These are phyloP conservation scores for Trichoderma breve DNA, from an alignment of 2,329 filamentous ascomycete genomes.

Conservation along the genomic window DNA sequence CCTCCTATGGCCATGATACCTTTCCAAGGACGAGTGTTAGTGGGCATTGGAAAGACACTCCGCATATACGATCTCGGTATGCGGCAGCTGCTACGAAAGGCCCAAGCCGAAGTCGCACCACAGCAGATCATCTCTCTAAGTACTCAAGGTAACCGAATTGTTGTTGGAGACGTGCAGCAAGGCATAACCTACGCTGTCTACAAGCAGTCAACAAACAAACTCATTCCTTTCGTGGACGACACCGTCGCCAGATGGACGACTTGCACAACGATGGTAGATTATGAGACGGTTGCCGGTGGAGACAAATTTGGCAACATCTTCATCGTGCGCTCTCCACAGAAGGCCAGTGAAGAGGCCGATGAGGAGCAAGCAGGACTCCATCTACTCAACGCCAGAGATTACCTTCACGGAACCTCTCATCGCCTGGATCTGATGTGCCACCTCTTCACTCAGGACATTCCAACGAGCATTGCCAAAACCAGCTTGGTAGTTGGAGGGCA, in stretches of 20 bases:
- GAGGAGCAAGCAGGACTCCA: slow-evolving; percentile 89
- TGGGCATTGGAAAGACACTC: slow-evolving; percentile 79
- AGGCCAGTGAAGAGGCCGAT: slow-evolving; percentile 84
- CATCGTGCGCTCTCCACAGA: slow-evolving; percentile 82
- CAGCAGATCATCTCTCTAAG: slow-evolving; percentile 86
- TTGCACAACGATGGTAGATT: slow-evolving; percentile 90
- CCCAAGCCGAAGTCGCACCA: slow-evolving; percentile 74
- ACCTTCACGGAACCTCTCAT: slow-evolving; percentile 85
- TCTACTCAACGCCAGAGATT: slow-evolving; percentile 84
- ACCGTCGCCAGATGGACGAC: slow-evolving; percentile 87
- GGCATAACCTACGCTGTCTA: slow-evolving; percentile 91
- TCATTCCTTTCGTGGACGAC: slow-evolving; percentile 94
- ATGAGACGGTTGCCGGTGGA: slow-evolving; percentile 89
- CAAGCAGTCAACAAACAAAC: slow-evolving; percentile 84
- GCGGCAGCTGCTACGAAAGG: slow-evolving; percentile 87
- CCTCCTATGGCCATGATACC: slow-evolving; percentile 86
- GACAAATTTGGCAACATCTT: slow-evolving; percentile 98
- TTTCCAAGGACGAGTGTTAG: slow-evolving; percentile 86
- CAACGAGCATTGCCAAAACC: slow-evolving; percentile 85
- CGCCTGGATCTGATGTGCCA: slow-evolving; percentile 83
- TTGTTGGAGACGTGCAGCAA: slow-evolving; percentile 90
- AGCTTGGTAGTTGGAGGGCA: slow-evolving; percentile 87
- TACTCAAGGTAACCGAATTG: slow-evolving; percentile 85
- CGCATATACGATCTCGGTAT: slow-evolving; percentile 91
- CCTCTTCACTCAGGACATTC: slow-evolving; percentile 88